Evolutionary conservation across 176 grass and related monocot species (phyloP).

Genomic region (Dendrocalamus sinicus): DNA sequence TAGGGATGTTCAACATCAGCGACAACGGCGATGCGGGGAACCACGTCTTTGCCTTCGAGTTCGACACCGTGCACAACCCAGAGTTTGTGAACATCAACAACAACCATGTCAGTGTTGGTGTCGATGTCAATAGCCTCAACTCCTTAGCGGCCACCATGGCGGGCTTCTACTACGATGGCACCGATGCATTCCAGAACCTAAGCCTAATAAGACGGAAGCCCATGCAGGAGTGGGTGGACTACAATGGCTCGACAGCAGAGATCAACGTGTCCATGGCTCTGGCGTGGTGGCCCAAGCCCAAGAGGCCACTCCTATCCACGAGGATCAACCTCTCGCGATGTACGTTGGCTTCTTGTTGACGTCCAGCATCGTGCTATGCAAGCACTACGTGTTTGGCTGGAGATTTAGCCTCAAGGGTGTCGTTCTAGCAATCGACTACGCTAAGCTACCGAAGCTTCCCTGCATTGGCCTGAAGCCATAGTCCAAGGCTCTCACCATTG

Average conservation of each 20-base stretch:
- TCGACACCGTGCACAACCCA: background rate
- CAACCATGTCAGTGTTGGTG: conserved; percentile 39
- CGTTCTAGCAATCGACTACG: conserved; percentile 30
- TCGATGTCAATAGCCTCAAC: background rate
- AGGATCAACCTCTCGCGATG: conserved; percentile 39
- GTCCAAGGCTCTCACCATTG: conserved; percentile 43
- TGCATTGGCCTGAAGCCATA: conserved; percentile 44
- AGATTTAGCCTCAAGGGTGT: too few relatives aligned
- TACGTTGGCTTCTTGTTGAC: conserved; percentile 55
- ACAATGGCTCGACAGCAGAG: conserved; percentile 8
- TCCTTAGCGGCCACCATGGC: too few relatives aligned
- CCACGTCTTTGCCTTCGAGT: too few relatives aligned
- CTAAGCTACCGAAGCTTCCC: conserved; percentile 51
- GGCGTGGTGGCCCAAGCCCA: conserved; percentile 16
- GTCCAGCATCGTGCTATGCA: conserved; percentile 57
- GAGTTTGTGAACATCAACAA: conserved; percentile 53
- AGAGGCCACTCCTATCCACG: conserved; percentile 19
- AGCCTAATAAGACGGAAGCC: conserved; percentile 49
- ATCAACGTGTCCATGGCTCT: conserved; percentile 49
- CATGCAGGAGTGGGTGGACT: conserved; percentile 58
- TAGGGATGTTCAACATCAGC: too few relatives aligned
- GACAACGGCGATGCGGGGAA: too few relatives aligned
- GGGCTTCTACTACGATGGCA: background rate
- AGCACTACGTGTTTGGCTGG: conserved; percentile 36
- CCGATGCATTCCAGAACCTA: conserved; percentile 15